Evolutionary conservation across 371 early-diverging fungal genomes (phyloP).

Genomic region (Apophysomyces sp.): DNA sequence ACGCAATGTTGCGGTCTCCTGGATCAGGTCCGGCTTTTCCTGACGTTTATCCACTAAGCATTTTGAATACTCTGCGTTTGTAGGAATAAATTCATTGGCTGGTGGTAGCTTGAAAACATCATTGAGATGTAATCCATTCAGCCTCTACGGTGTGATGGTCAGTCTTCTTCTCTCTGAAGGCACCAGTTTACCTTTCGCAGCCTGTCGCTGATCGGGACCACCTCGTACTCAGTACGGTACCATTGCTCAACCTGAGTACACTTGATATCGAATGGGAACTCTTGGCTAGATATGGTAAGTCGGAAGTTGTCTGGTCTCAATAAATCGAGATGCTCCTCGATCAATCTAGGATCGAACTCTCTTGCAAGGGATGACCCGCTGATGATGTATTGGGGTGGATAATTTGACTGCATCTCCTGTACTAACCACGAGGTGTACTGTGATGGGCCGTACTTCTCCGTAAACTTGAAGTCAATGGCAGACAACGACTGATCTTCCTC

Average conservation of each 20-base stretch:
- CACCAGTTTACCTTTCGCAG: conserved; percentile 52
- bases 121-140: conserved; percentile 43
- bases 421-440: conserved; percentile 50
- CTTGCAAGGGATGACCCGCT: conserved; percentile 63
- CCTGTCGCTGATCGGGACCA: conserved; percentile 51
- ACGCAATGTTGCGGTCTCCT: conserved; percentile 64
- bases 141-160: too few species aligned
- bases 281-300: conserved; percentile 38
- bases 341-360: conserved; percentile 55
- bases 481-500: conserved; percentile 72
- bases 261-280: conserved; percentile 47
- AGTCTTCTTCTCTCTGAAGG: not conserved
- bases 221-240: conserved; percentile 83
- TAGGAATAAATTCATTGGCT: conserved; percentile 85
- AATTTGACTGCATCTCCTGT: conserved; percentile 60
- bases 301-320: conserved; percentile 71
- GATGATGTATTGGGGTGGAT: conserved; percentile 67
- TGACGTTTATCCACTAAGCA: conserved; percentile 30
- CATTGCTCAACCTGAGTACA: conserved; percentile 65
- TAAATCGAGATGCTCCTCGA: conserved; percentile 52
- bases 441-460: conserved; percentile 69
- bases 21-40: conserved; percentile 56
- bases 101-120: conserved; percentile 70
- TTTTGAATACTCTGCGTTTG: conserved; percentile 51
- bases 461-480: conserved; percentile 74